A percentile compares a stretch with the other conserved stretches of the same genome.
These are phyloP conservation scores for Heteromeles arbutifolia DNA, from an alignment of 306 rosid species.

Conservation along the genomic window DNA sequence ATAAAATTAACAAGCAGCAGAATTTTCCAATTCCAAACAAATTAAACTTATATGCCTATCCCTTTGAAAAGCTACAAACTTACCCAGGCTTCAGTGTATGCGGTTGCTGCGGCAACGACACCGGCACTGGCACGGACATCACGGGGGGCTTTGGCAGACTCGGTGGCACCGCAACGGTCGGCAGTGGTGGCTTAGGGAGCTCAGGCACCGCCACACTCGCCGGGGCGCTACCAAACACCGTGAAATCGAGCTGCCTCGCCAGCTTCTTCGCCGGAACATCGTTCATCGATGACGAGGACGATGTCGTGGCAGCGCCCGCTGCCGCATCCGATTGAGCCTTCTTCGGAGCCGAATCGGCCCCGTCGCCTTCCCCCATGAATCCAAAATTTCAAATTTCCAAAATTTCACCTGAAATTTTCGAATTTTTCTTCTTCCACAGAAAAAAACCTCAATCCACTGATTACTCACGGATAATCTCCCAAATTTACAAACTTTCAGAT, in stretches of 20 bases:
- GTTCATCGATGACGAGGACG: slow-evolving; percentile 12
- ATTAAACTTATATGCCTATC: neutral
- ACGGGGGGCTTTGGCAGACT: slow-evolving; percentile 11
- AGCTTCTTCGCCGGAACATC: slow-evolving; percentile 83
- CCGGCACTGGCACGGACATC: slow-evolving; percentile 24
- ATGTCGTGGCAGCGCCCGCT: slow-evolving; percentile 14
- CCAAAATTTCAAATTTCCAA: slow-evolving; percentile 24
- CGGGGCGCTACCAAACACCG: slow-evolving; percentile 45
- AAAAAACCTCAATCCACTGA: slow-evolving; percentile 29
- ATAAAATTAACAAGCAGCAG: slow-evolving; percentile 1
- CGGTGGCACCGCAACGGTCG: neutral
- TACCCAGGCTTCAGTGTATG: slow-evolving; percentile 61
- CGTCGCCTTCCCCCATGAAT: slow-evolving; percentile 85
- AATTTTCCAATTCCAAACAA: neutral
- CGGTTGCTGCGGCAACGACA: slow-evolving; percentile 36
- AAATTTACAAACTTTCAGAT: slow-evolving; percentile 2
- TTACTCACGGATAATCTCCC: slow-evolving; percentile 32
- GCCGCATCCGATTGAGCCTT: slow-evolving; percentile 43
- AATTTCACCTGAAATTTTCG: slow-evolving; percentile 5
- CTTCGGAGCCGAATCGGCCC: slow-evolving; percentile 41
- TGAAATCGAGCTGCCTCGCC: slow-evolving; percentile 94
- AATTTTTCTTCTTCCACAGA: neutral
- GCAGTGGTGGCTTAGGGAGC: slow-evolving; percentile 30
- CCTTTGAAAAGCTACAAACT: slow-evolving; percentile 26
- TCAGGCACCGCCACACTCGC: slow-evolving; percentile 31